Base-by-base conservation (phyloP, 495 filamentous ascomycete species). In the Aspergillus asperescens region DNA sequence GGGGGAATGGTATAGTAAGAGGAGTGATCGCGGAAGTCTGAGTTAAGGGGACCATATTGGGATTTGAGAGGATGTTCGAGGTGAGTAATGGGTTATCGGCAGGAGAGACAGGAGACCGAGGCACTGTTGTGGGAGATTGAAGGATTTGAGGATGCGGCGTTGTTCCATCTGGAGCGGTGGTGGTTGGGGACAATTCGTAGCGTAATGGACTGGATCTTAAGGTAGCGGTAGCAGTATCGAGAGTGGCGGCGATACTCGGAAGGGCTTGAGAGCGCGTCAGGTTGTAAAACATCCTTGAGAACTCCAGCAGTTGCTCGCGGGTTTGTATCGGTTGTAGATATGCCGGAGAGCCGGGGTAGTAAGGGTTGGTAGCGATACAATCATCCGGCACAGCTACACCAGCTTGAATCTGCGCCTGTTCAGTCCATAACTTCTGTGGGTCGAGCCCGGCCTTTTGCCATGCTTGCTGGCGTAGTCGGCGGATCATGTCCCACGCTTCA, bases 401-500 rank as follows among this genome's bases (percentile, higher is more conserved):
- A 0, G 66, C 68, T 41, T 71, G 66, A 4, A 75, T 64, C 54
- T 77, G 73, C 18, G 70, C 73, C 45, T 75, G 63, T 51, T 77
- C 73, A 6, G 73, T 74, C 73, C 73, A 77, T 12, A 77, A 63
- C 56, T 68, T 66, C 18, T 69, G 60, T 0, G 73, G 73, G 52
- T 77, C 65, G 5, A 77, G 63, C 0, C 73, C 73, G 5, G 73
- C 73, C 45, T 73, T 75, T 55, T 77, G 73, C 73, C 73, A 77
- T 46, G 69, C 74, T 48, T 78, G 75, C 35, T 75, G 73, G 19
- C 77, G 73, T 13, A 81, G 60, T 8, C 76, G 63, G 43, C 70
- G 71, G 24, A 81, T 73, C 77, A 81, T 77, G 25, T 73, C 66
- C 77, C 77, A 81, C 19, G 77, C 77, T 53, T 80, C 77, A 40